A percentile compares a stretch with the other conserved stretches of the same genome.
Conservation (phyloP, 2,329 filamentous ascomycete genomes). For the Pochonia chlamydosporia region DNA sequence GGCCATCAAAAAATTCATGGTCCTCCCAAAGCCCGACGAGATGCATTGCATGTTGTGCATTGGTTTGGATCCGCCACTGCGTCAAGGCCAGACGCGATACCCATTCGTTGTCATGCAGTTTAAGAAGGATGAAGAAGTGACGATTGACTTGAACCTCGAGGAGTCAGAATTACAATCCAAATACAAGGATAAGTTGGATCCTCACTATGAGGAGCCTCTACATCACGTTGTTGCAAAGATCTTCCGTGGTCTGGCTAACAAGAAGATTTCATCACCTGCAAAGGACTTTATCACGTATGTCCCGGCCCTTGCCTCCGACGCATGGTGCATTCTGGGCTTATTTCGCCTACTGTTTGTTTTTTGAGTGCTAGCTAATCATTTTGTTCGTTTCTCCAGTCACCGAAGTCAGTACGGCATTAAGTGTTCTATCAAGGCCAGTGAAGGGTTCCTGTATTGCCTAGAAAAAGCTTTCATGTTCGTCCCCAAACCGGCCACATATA, state of each 20-base stretch:
- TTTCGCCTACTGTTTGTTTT: no score
- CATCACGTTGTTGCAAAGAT: slow-evolving; percentile 93
- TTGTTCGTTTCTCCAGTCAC: slow-evolving; percentile 47
- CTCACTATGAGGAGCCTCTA: slow-evolving; percentile 89
- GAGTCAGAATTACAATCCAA: slow-evolving; percentile 77
- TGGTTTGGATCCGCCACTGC: slow-evolving; percentile 87
- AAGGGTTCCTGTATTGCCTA: slow-evolving; percentile 93
- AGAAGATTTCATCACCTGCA: slow-evolving; percentile 89
- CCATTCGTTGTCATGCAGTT: slow-evolving; percentile 99
- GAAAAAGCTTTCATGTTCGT: slow-evolving; percentile 99
- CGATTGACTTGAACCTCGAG: slow-evolving; percentile 92
- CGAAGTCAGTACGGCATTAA: slow-evolving; percentile 94
- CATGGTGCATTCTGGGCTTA: no score
- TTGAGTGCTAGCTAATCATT: neutral
- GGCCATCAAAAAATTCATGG: slow-evolving; percentile 97
- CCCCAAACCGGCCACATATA: slow-evolving; percentile 95
- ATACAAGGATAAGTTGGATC: slow-evolving; percentile 83
- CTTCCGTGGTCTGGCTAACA: slow-evolving; percentile 88
- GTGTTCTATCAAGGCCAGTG: slow-evolving; percentile 99
- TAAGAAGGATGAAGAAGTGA: slow-evolving; percentile 92
- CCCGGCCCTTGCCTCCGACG: no score
- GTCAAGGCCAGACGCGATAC: slow-evolving; percentile 95
- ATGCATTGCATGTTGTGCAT: slow-evolving; percentile 92
- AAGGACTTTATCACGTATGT: slow-evolving; percentile 81
- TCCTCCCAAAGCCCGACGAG: slow-evolving; percentile 97